phyloP scores from a whole-genome alignment of 495 filamentous ascomycete species.

The Aspergillus incahuasiensis region DNA sequence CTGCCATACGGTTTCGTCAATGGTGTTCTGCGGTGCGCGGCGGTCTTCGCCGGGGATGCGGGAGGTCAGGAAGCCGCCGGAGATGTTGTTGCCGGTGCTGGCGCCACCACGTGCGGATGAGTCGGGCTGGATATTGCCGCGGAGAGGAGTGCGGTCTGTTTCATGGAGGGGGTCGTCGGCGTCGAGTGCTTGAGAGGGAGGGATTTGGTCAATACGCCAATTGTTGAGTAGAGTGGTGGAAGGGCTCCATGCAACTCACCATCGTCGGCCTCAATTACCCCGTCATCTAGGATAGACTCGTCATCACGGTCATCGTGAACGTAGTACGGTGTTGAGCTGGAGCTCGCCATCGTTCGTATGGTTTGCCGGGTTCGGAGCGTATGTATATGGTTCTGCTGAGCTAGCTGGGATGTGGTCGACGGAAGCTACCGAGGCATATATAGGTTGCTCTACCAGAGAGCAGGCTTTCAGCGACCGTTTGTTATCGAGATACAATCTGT shows the following conservation, averaged over 20 bases:
- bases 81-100: slow-evolving; percentile 14
- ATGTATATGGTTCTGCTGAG: not conserved
- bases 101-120: slow-evolving; percentile 40
- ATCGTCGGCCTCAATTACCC: slow-evolving; percentile 94
- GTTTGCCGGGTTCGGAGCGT: not conserved
- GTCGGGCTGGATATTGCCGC: slow-evolving; percentile 68
- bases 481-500: not conserved
- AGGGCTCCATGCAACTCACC: slow-evolving; percentile 45
- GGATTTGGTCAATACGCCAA: not conserved
- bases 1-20: slow-evolving; percentile 96
- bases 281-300: slow-evolving; percentile 72
- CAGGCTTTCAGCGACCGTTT: slow-evolving; percentile 3
- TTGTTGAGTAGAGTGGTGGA: not conserved
- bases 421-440: not conserved
- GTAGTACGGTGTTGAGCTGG: slow-evolving; percentile 31
- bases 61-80: slow-evolving; percentile 71
- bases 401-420: not conserved
- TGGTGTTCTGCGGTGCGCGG: slow-evolving; percentile 85
- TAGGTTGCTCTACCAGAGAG: slow-evolving; percentile 7
- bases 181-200: slow-evolving; percentile 59
- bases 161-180: slow-evolving; percentile 83
- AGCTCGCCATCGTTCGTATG: slow-evolving; percentile 38
- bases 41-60: slow-evolving; percentile 91
- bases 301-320: slow-evolving; percentile 43
- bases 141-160: slow-evolving; percentile 68